Evolutionary conservation across 768 basidiomycete genomes (phyloP), one percentile per base, ranked within the genome.

Genomic region (Tylopilus balloui): DNA sequence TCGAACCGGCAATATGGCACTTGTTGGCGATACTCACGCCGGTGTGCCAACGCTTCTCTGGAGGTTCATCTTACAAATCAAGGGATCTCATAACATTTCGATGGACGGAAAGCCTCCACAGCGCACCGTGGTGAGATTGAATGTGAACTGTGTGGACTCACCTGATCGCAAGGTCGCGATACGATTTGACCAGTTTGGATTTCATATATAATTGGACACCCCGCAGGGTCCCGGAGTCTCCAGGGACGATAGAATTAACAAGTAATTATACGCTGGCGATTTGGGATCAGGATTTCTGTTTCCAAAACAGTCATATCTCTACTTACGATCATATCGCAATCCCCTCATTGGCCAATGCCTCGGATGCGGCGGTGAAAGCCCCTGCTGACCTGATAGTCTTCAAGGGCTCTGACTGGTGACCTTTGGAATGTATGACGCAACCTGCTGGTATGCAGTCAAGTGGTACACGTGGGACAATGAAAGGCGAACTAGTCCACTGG

Each of bases 271-370:
- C 29, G 17, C 36, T 25, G 20, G 41, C 6, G 28, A 29, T 38
- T 45, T 48, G 43, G 25, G 50, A 47, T 47, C 39, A 47, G 25
- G 8, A 38, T 39, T 40, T 44, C 45, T 47, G 35, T 47, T 58
- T 50, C 50, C 29, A 49, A 50, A 54, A 61, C 3, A 15, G 42
- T 42, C 17, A 37, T 45, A 41, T 50, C 49, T 44, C 27, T 24
- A 38, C 42, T 41, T 24, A 23, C 20, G 29, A 38, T 6, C 43
- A 44, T 60, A 60, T 60, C 53, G 59, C 44, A 21, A 12, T n/a
- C 17, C 3, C 13, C n/a, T 17, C 37, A 62, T 62, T 59, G 60
- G 60, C 15, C 42, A n/a, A 20, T 34, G 19, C 23, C 46, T 59
- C 47, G 58, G 52, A 49, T 3, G 58, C 59, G 47, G 38, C 9